These are phyloP conservation scores for Geotrichum klebahnii DNA, from an alignment of 1,139 yeast genomes.

Conservation along the genomic window DNA sequence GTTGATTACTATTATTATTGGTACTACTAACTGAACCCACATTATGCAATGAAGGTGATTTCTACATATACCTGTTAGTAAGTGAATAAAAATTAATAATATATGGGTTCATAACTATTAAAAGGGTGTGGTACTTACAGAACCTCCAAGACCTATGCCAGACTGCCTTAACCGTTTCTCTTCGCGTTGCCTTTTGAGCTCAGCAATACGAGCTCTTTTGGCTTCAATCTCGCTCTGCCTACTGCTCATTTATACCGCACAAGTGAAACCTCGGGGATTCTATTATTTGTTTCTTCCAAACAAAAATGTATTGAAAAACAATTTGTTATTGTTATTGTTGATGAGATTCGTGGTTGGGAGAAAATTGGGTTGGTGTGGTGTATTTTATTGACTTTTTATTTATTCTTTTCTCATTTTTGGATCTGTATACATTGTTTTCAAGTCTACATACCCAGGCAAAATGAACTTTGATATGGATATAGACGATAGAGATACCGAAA, in stretches of 20 bases:
- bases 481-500: constrained; percentile 4
- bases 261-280: no score
- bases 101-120: no score
- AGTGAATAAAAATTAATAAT: neutral
- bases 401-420: neutral
- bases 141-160: constrained; percentile 10
- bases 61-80: constrained; percentile 5
- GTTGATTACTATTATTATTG: constrained; percentile 1
- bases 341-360: neutral
- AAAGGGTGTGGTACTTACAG: constrained; percentile 8
- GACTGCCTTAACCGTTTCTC: constrained; percentile 25
- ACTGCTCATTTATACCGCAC: constrained; percentile 24
- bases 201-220: constrained; percentile 46
- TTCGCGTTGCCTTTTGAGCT: constrained; percentile 42
- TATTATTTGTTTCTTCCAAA: no score
- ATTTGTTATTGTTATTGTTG: no score
- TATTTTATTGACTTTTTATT: no score
- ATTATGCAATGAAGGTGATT: constrained; percentile 6
- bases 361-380: neutral
- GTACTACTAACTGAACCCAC: neutral
- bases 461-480: constrained; percentile 15
- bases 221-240: constrained; percentile 46
- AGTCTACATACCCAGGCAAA: neutral
- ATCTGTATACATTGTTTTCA: no score
- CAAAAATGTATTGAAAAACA: no score